Percentiles rank a stretch among this genome's conserved stretches.
phyloP scores from a whole-genome alignment of 163 green algal genomes.

The Chlamydomonas reinhardtii region DNA sequence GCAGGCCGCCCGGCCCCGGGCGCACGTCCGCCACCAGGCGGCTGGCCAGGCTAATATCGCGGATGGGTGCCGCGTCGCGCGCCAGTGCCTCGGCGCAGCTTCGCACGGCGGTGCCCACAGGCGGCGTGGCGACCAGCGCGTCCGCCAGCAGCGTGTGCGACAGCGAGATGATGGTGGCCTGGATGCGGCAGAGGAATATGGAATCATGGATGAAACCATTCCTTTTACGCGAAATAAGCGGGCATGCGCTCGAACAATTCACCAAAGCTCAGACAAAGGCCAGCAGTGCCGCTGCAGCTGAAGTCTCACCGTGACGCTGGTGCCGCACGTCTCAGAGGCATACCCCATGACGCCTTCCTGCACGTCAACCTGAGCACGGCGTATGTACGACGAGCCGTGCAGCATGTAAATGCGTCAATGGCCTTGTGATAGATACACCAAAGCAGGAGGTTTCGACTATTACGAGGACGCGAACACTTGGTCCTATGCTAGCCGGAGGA shows the following conservation, averaged over 20 bases:
- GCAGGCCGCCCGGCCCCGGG: no score
- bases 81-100: slow-evolving; percentile 14
- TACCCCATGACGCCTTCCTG: not conserved
- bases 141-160: slow-evolving; percentile 31
- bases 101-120: slow-evolving; percentile 15
- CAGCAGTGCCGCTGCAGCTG: no score
- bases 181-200: not conserved
- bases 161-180: slow-evolving; percentile 40
- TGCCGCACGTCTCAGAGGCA: slow-evolving; percentile 14
- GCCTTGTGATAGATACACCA: no score
- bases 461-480: no score
- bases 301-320: slow-evolving; percentile 11
- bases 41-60: slow-evolving; percentile 25
- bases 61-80: slow-evolving; percentile 22
- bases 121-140: not conserved
- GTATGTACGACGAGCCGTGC: no score
- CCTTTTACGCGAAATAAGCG: no score
- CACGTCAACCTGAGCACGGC: not conserved
- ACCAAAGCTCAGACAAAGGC: no score
- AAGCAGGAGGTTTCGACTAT: no score
- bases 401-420: no score
- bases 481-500: no score
- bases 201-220: no score
- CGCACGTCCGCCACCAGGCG: not conserved
- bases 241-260: no score